Evolutionary conservation across 2,329 filamentous ascomycete species (phyloP), one percentile per base, ranked within the genome.

Genomic region (Penicillium sp.): DNA sequence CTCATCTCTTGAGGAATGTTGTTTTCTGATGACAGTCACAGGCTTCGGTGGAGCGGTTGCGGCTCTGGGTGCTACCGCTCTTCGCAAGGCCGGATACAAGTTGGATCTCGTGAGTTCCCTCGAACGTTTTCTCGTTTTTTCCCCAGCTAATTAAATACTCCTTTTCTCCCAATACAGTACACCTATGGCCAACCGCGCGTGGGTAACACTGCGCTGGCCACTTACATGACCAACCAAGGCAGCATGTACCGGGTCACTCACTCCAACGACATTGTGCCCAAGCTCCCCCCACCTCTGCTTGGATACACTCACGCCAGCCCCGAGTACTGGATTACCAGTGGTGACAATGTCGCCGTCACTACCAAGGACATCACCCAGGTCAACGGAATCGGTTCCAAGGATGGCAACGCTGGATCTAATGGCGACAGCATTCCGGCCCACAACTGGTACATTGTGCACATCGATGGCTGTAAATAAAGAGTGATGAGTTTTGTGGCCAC

Each of bases 1-100:
- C 18, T 18, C 18, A 2, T 18, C 18, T 18, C 18, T 18, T 18
- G 18, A 18, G 18, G 18, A 18, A 18, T 18, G 2, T 18, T 18
- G 18, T 18, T 18, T 18, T 18, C 18, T 18, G 18, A 18, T 18
- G 2, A 18, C 3, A 18, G 18, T 18, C 18, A 18, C 18, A 18
- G 18, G 71, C 46, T 69, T 78, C 4, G 77, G 77, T 3, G 77
- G 65, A 39, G 77, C 77, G 1, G 53, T 80, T n/a, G 76, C 76
- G 2, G 68, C 64, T 2, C 53, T 80, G 5, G 75, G 71, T 1
- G 73, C 74, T 0, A 71, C 69, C 2, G 70, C 69, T 0, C 55
- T 80, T 36, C 66, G 75, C 8, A 69, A 68, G 37, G 60, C 61
- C 2, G 73, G 74, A 4, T 66, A 66, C 26, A 53, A 52, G 0